Evolutionary conservation across 768 basidiomycete genomes (phyloP), one percentile per base, ranked within the genome.

Genomic region (Harrya chromipes): DNA sequence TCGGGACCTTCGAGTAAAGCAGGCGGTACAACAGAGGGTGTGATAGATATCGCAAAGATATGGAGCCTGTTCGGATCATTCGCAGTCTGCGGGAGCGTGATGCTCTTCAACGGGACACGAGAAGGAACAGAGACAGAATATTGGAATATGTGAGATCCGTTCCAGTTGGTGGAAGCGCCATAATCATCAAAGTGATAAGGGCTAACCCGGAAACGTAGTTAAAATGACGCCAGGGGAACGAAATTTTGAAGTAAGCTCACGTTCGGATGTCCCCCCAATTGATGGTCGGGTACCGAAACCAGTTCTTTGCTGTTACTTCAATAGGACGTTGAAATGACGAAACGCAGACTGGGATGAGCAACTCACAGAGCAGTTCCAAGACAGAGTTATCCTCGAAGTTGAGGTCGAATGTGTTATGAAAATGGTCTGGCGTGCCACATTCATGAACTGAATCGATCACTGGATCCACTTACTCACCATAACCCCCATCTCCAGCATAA

Each of bases 41-140:
- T 67, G 23, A 78, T 57, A 2, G 77, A 70, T 45, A 80, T 63
- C 0, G 72, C 75, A 34, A 78, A 78, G 13, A 78, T 43, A 49
- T 78, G 77, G 4, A 80, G 67, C 31, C 75, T 69, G 40, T 70
- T 66, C 2, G 50, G 23, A 12, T 56, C 57, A 23, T 61, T 47
- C 1, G 52, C 53, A 0, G 59, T 53, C 10, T 53, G 36, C 0
- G 78, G 81, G 43, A 82, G 70, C 0, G 69, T 73, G 54, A 82
- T 74, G 42, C 73, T 72, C 52, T 59, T 58, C 19, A 82, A 59
- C 6, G 70, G 57, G 19, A 60, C 52, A 38, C 71, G 73, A 4
- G 75, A 80, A 2, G 68, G 64, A 12, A 78, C 49, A 6, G 78
- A 67, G 7, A 72, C 67, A 9, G 76, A 78, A 63, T 74, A 68